Conservation (phyloP, 768 basidiomycete genomes). For the Phlebiopsis gigantea region DNA sequence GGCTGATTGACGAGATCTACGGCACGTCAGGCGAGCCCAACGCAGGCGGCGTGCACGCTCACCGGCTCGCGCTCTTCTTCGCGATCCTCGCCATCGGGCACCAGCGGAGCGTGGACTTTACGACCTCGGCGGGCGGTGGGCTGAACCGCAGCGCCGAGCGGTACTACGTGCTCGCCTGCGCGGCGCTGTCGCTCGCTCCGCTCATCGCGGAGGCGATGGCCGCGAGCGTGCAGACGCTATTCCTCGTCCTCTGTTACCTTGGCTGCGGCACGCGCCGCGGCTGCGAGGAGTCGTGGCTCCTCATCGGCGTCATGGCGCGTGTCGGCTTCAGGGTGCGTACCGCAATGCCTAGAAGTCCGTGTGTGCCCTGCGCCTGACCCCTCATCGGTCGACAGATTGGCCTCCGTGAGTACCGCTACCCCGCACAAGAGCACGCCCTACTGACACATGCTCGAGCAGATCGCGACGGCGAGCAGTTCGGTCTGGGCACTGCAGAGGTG, state of each 20-base stretch:
- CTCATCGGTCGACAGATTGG: constrained; percentile 37
- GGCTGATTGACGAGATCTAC: constrained; percentile 40
- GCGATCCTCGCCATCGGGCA: constrained; percentile 43
- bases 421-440: too few relatives aligned
- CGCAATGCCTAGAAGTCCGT: background rate
- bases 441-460: constrained; percentile 28
- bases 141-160: constrained; percentile 27
- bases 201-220: constrained; percentile 39
- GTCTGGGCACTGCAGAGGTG: constrained; percentile 37
- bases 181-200: constrained; percentile 41
- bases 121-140: constrained; percentile 16
- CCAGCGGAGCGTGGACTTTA: constrained; percentile 36
- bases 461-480: constrained; percentile 46
- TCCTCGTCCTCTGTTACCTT: constrained; percentile 37
- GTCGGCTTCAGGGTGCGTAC: constrained; percentile 39
- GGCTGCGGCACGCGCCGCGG: constrained; percentile 37
- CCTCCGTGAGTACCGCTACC: constrained; percentile 35
- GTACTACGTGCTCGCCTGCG: constrained; percentile 44
- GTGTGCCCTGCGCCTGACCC: background rate
- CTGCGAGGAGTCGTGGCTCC: constrained; percentile 44
- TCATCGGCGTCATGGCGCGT: constrained; percentile 39
- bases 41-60: constrained; percentile 36
- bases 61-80: constrained; percentile 49
- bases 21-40: constrained; percentile 26
- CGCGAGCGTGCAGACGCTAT: constrained; percentile 43